Evolutionary conservation across 768 basidiomycete species (phyloP).

Genomic region (Trametes meyenii): DNA sequence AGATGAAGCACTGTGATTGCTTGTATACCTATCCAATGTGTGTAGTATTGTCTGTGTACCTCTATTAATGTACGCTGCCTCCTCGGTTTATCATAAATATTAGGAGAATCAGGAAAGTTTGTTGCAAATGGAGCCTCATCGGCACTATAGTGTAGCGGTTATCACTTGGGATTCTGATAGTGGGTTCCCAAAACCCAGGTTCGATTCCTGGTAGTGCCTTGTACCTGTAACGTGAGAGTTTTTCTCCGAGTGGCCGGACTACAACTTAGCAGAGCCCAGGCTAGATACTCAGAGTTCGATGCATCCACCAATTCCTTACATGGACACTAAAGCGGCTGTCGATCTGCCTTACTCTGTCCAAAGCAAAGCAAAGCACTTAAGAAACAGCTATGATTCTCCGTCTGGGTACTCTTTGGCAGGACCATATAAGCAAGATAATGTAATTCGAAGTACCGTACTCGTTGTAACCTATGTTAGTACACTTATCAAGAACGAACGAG

Average conservation of each 20-base stretch:
- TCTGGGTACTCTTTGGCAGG: no score
- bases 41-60: neutral
- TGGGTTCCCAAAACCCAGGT: conserved; percentile 23
- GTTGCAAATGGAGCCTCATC: neutral
- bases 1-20: neutral
- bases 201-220: conserved; percentile 24
- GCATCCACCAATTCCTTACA: no score
- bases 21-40: conserved; percentile 8
- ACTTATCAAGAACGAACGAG: neutral
- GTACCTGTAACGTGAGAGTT: neutral
- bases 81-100: no score
- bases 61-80: neutral
- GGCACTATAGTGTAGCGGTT: conserved; percentile 24
- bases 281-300: no score
- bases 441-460: no score
- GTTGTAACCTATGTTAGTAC: no score
- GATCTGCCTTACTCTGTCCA: neutral
- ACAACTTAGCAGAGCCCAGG: no score
- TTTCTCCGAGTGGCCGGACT: neutral
- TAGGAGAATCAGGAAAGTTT: neutral
- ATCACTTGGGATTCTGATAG: conserved; percentile 23
- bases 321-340: no score
- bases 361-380: neutral
- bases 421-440: no score
- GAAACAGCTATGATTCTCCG: no score